These are phyloP conservation scores for Petunia hybrid DNA, from an alignment of 305 asterid species.

Conservation along the genomic window DNA sequence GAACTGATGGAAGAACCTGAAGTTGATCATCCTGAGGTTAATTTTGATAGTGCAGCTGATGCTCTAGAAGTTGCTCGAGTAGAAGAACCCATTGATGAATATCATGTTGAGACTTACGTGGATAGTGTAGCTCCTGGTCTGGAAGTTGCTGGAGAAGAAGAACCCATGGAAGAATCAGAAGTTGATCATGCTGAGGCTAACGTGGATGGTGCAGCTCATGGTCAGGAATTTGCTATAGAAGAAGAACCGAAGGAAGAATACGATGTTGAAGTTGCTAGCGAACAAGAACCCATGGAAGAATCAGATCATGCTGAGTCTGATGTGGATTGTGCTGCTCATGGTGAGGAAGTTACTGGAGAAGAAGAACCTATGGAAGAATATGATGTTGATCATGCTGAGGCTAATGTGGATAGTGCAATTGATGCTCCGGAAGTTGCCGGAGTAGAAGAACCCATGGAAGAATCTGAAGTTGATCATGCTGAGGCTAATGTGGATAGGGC, in stretches of 20 bases:
- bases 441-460: neutral
- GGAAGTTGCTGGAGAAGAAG: neutral
- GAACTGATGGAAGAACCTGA: neutral
- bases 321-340: neutral
- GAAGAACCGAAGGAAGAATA: no score
- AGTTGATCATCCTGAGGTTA: neutral
- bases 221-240: neutral
- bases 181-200: neutral
- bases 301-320: neutral
- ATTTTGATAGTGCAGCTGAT: neutral
- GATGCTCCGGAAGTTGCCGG: no score
- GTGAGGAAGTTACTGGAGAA: conserved; percentile 16
- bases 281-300: conserved; percentile 13
- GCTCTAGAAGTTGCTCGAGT: neutral
- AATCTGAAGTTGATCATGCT: neutral
- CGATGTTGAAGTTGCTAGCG: no score
- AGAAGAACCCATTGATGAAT: neutral
- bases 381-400: neutral
- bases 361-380: neutral
- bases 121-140: neutral
- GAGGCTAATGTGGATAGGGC: conserved; percentile 16
- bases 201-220: conserved; percentile 21
- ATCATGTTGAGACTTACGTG: neutral
- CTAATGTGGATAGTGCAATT: neutral
- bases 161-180: neutral